Evolutionary conservation across 768 basidiomycete species (phyloP).

Genomic region (Coprinopsis sp.): DNA sequence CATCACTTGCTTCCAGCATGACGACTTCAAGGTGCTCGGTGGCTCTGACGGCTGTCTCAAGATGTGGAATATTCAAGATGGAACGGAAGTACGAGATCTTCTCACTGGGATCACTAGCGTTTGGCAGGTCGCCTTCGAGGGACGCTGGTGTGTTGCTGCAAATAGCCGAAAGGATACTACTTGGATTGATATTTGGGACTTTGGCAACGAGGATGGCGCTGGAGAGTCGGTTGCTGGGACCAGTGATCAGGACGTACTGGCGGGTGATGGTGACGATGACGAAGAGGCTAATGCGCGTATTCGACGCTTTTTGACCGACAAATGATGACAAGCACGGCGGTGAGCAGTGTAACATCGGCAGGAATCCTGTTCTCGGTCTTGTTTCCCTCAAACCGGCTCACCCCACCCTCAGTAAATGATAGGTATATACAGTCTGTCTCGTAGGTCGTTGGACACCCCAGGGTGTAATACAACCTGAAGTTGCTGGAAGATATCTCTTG

Average conservation of each 20-base stretch:
- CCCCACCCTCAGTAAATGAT: too few species aligned
- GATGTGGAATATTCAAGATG: constrained; percentile 95
- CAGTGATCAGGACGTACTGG: constrained; percentile 64
- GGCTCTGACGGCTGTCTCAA: constrained; percentile 95
- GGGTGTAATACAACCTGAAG: too few species aligned
- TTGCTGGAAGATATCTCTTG: too few species aligned
- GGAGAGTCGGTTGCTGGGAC: constrained; percentile 80
- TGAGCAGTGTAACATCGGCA: too few species aligned
- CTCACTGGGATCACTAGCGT: constrained; percentile 89
- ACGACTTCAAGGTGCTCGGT: constrained; percentile 94
- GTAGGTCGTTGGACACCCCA: too few species aligned
- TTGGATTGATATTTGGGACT: constrained; percentile 88
- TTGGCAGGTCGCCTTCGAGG: constrained; percentile 96
- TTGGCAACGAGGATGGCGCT: constrained; percentile 65
- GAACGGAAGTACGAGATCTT: constrained; percentile 80
- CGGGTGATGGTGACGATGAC: too few species aligned
- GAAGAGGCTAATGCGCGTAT: too few species aligned
- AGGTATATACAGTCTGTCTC: too few species aligned
- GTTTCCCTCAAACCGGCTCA: too few species aligned
- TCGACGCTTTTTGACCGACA: too few species aligned
- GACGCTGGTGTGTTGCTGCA: constrained; percentile 91
- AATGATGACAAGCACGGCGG: too few species aligned
- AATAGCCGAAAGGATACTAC: constrained; percentile 76
- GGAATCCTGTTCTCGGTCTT: too few species aligned
- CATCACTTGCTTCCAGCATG: constrained; percentile 98